Evolutionary conservation across 495 filamentous ascomycete genomes (phyloP).

Genomic region (Hypoxylon lenormandii): DNA sequence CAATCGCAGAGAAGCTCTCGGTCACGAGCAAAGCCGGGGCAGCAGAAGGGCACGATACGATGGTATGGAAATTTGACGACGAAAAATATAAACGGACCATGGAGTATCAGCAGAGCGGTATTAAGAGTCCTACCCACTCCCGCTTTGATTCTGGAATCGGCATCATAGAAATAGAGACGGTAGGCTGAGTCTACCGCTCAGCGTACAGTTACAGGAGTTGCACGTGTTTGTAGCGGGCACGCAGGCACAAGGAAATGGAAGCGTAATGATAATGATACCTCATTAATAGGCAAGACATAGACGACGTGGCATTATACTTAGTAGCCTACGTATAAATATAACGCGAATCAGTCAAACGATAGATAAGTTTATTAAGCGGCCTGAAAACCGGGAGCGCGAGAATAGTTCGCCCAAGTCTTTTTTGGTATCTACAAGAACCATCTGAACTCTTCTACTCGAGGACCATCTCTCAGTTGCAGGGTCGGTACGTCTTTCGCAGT

Average conservation of each 20-base stretch:
- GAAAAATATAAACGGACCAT: slow-evolving; percentile 42
- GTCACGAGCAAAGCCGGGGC: slow-evolving; percentile 15
- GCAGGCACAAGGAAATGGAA: background rate
- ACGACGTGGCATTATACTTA: background rate
- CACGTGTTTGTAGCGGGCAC: background rate
- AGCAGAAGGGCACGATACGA: slow-evolving; percentile 18
- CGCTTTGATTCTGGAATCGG: slow-evolving; percentile 51
- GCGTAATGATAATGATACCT: slow-evolving; percentile 1
- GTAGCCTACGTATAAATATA: background rate
- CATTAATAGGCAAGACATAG: background rate
- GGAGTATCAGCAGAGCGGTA: slow-evolving; percentile 29
- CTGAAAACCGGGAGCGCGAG: background rate
- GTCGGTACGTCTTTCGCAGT: slow-evolving; percentile 76
- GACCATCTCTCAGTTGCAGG: slow-evolving; percentile 74
- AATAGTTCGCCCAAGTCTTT: no score
- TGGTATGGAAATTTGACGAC: slow-evolving; percentile 52
- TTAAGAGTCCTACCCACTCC: slow-evolving; percentile 47
- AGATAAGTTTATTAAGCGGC: background rate
- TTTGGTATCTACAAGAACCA: slow-evolving; percentile 69
- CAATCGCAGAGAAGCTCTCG: slow-evolving; percentile 36
- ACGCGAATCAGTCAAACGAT: background rate
- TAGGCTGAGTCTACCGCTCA: background rate
- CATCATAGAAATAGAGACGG: slow-evolving; percentile 26
- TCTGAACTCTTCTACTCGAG: slow-evolving; percentile 71
- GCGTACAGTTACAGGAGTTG: slow-evolving; percentile 10